These are phyloP conservation scores for Penicillium decumbens DNA, from an alignment of 2,329 filamentous ascomycete species.

Conservation along the genomic window DNA sequence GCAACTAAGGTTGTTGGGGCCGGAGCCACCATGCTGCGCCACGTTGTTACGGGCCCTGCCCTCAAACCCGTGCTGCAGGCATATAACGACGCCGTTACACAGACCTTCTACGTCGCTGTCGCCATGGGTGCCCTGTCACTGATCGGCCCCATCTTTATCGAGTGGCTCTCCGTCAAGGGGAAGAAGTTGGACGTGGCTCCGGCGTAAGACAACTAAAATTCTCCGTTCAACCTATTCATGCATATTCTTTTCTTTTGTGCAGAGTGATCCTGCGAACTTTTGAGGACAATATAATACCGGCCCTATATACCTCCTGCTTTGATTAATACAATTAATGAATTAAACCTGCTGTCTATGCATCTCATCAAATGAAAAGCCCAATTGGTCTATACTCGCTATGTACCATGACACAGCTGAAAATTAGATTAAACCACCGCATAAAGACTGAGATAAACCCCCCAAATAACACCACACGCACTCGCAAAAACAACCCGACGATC, in stretches of 20 bases:
- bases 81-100: slow-evolving; percentile 37
- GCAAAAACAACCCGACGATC: slow-evolving; percentile 66
- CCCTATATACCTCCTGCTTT: slow-evolving; percentile 4
- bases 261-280: background rate
- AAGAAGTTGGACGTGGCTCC: slow-evolving; percentile 27
- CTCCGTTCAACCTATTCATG: slow-evolving; percentile 7
- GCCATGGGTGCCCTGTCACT: slow-evolving; percentile 36
- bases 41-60: slow-evolving; percentile 23
- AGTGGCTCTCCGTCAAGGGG: slow-evolving; percentile 42
- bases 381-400: slow-evolving; percentile 2
- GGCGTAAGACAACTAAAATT: slow-evolving; percentile 1
- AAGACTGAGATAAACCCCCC: slow-evolving; percentile 72
- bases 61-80: slow-evolving; percentile 31
- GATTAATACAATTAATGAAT: slow-evolving; percentile 1
- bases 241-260: slow-evolving; percentile 10
- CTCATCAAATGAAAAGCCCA: background rate
- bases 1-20: slow-evolving; percentile 27
- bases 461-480: slow-evolving; percentile 65
- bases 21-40: slow-evolving; percentile 39
- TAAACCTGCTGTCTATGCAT: background rate
- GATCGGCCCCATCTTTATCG: slow-evolving; percentile 33
- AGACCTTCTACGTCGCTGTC: slow-evolving; percentile 39
- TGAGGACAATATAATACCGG: slow-evolving; percentile 1
- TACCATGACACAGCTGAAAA: background rate
- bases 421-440: slow-evolving; percentile 42